phyloP scores from a whole-genome alignment of 2,329 filamentous ascomycete genomes.

The Fusarium decemcellulare region DNA sequence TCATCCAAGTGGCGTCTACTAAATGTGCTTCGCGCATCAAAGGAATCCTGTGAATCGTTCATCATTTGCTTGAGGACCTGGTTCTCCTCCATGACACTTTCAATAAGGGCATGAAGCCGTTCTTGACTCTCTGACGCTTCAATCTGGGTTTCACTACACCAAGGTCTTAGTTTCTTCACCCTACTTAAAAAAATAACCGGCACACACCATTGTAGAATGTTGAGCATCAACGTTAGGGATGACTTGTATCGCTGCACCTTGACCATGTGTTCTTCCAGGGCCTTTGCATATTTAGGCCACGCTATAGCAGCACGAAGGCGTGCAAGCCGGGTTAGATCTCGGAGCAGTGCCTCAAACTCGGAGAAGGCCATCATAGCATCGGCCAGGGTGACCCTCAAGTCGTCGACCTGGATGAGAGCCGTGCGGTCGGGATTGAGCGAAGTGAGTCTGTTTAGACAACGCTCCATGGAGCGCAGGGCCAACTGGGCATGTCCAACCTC shows the following conservation, averaged over 20 bases:
- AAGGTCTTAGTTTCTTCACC: background rate
- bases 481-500: background rate
- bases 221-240: background rate
- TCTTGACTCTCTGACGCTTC: background rate
- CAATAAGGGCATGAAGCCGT: background rate
- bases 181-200: background rate
- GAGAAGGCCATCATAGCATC: slow-evolving; percentile 7
- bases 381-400: background rate
- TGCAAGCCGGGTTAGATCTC: background rate
- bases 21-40: background rate
- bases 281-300: background rate
- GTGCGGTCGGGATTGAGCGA: slow-evolving; percentile 2
- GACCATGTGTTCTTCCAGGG: background rate
- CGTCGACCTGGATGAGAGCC: slow-evolving; percentile 2
- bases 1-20: background rate
- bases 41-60: background rate
- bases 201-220: background rate
- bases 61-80: background rate
- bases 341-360: background rate
- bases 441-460: background rate
- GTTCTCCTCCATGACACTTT: background rate
- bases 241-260: background rate
- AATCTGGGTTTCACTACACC: background rate
- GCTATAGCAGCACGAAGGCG: background rate
- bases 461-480: background rate